Conservation (phyloP, 202 grass and related monocot species). For the Eragrostis tef region DNA sequence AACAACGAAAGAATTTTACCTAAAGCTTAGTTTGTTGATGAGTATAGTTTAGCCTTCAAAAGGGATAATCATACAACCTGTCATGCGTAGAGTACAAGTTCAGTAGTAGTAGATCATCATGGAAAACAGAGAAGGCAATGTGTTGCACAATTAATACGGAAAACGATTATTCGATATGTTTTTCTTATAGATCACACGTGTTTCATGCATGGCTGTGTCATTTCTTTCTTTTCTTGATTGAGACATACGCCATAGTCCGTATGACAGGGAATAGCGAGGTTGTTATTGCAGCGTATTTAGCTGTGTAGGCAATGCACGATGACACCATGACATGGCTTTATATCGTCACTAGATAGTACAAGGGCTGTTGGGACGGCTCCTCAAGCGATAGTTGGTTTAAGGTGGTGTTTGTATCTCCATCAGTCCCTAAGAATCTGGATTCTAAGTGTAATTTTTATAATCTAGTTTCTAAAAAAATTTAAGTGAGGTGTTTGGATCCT, state of each 20-base stretch:
- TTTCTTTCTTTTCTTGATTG: conserved; percentile 6
- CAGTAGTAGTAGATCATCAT: neutral
- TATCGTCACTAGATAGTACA: no score
- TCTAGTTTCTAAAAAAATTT: no score
- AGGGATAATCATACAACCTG: neutral
- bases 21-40: neutral
- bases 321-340: neutral
- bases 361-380: no score
- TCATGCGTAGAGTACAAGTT: neutral
- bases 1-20: neutral
- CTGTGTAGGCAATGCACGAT: neutral
- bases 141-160: neutral
- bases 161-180: neutral
- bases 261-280: neutral
- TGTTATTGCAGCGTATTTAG: neutral
- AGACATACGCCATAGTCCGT: neutral
- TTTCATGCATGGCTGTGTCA: neutral
- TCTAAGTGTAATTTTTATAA: no score
- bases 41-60: neutral
- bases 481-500: no score
- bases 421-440: no score
- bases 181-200: neutral
- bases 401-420: no score
- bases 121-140: neutral
- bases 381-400: no score